These are phyloP conservation scores for Spergularia azorica DNA, from an alignment of 179 eudicot species.

Conservation along the genomic window DNA sequence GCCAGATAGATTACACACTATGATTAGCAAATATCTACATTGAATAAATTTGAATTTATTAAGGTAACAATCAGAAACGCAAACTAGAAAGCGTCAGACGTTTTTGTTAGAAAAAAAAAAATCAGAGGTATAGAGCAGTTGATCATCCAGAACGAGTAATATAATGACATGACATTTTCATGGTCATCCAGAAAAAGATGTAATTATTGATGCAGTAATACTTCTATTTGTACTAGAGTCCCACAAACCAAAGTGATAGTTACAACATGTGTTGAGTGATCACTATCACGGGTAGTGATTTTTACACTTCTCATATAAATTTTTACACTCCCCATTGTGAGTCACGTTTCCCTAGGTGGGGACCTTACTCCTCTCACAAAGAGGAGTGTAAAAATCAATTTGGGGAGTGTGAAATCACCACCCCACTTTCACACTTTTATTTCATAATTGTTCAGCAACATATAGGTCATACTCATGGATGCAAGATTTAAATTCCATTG, in stretches of 20 bases:
- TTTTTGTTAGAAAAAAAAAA: not conserved
- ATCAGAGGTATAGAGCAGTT: not conserved
- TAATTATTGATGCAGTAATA: not conserved
- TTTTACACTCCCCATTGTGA: too few relatives aligned
- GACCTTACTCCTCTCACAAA: too few relatives aligned
- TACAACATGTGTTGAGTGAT: not conserved
- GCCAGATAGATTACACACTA: slow-evolving; percentile 17
- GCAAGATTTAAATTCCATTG: not conserved
- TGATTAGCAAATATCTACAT: slow-evolving; percentile 11
- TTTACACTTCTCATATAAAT: too few relatives aligned
- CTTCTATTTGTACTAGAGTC: not conserved
- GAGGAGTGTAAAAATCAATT: too few relatives aligned
- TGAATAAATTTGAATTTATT: not conserved
- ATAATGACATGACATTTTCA: not conserved
- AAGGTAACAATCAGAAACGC: not conserved
- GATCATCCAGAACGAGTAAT: not conserved
- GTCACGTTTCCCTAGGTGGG: too few relatives aligned
- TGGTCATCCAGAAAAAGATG: not conserved
- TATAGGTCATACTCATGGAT: not conserved
- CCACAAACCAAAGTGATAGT: not conserved
- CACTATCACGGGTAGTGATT: not conserved
- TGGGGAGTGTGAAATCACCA: too few relatives aligned
- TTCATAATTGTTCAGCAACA: not conserved
- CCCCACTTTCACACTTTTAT: not conserved
- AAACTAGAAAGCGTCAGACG: not conserved